These are phyloP conservation scores for Hippophae rhamnoides DNA, from an alignment of 306 rosid genomes.

Conservation along the genomic window DNA sequence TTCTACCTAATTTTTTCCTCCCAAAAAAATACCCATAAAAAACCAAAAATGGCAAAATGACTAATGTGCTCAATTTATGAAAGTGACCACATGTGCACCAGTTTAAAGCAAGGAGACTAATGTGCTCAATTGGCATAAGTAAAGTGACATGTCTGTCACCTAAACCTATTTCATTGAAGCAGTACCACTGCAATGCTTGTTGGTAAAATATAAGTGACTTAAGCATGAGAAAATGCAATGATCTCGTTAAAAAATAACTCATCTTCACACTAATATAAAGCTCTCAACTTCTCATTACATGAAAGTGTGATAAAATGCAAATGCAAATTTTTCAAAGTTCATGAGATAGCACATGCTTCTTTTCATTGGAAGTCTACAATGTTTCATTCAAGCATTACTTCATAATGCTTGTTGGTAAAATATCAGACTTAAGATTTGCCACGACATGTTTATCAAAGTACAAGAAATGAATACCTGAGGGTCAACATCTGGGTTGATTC, in stretches of 20 bases:
- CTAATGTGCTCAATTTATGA: no score
- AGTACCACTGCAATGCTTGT: no score
- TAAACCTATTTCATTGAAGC: no score
- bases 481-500: constrained; percentile 89
- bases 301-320: neutral
- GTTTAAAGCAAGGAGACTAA: no score
- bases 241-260: neutral
- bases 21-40: no score
- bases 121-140: no score
- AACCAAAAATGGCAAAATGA: no score
- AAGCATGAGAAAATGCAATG: no score
- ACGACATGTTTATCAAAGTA: neutral
- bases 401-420: neutral
- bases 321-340: neutral
- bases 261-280: neutral
- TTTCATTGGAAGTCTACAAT: neutral
- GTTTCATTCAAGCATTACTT: neutral
- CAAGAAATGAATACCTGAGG: constrained; percentile 52
- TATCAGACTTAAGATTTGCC: neutral
- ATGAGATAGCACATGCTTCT: neutral
- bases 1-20: no score
- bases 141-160: no score
- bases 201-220: no score
- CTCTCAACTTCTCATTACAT: neutral
- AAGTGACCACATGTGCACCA: no score